phyloP scores from a whole-genome alignment of 2,329 filamentous ascomycete species.

The Alternaria novae-zelandiae region DNA sequence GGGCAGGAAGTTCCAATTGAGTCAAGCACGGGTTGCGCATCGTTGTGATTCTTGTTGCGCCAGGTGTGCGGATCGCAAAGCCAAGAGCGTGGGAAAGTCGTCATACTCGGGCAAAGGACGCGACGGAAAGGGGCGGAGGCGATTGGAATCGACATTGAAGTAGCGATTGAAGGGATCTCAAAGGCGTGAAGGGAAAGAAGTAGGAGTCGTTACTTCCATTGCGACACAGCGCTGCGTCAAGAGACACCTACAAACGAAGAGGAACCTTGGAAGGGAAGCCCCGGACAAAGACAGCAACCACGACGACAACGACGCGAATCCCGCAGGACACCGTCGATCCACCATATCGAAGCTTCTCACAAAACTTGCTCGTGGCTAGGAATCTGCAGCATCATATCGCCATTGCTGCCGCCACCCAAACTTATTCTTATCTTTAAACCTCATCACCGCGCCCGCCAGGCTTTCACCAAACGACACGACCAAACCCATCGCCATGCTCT shows the following conservation, averaged over 20 bases:
- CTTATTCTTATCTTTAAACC: not conserved
- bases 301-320: not conserved
- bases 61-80: not conserved
- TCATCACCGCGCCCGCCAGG: not conserved
- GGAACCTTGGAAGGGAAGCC: not conserved
- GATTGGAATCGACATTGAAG: not conserved
- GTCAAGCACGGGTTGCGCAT: not conserved
- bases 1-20: not conserved
- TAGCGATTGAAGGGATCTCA: not conserved
- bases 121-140: not conserved
- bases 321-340: not conserved
- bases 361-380: not conserved
- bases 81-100: not conserved
- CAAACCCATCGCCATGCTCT: constrained; percentile 4
- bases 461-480: not conserved
- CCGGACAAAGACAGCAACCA: not conserved
- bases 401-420: not conserved
- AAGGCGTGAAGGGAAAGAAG: not conserved
- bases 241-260: not conserved
- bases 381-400: too few relatives aligned
- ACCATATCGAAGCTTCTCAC: not conserved
- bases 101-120: not conserved
- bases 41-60: not conserved
- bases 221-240: not conserved
- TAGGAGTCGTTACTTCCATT: not conserved